Evolutionary conservation across 306 rosid species (phyloP).

Genomic region (Vigna radiata): DNA sequence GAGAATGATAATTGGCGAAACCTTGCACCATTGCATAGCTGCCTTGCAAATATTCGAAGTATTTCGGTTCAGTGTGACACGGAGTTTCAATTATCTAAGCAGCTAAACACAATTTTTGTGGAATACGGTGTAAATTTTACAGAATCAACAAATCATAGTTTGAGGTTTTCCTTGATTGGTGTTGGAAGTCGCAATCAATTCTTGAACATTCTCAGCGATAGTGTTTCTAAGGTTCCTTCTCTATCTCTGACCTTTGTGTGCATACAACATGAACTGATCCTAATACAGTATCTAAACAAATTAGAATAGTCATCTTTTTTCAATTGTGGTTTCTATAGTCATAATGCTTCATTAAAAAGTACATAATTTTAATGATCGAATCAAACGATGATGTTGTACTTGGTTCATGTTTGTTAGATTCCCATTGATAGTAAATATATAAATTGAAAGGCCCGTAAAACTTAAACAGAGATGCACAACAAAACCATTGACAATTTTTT

Average conservation of each 20-base stretch:
- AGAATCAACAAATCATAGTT: neutral
- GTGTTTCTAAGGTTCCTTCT: slow-evolving; percentile 31
- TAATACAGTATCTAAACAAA: neutral
- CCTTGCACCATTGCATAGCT: neutral
- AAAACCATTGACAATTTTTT: no score
- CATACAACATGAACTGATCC: neutral
- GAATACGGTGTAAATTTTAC: neutral
- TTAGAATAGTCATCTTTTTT: no score
- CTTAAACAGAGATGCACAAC: no score
- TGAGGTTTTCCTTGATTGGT: neutral
- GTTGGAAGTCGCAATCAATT: slow-evolving; percentile 7
- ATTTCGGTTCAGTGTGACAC: slow-evolving; percentile 13
- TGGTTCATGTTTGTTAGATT: no score
- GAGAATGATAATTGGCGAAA: neutral
- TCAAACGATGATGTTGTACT: neutral
- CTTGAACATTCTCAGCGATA: neutral
- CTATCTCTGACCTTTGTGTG: neutral
- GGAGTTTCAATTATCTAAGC: neutral
- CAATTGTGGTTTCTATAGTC: no score
- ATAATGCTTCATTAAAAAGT: neutral
- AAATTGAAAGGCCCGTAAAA: no score
- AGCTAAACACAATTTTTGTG: no score
- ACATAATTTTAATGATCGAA: neutral
- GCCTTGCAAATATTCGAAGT: slow-evolving; percentile 1
- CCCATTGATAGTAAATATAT: no score